These are phyloP conservation scores for Podospora didyma DNA, from an alignment of 495 filamentous ascomycete species.

Conservation along the genomic window DNA sequence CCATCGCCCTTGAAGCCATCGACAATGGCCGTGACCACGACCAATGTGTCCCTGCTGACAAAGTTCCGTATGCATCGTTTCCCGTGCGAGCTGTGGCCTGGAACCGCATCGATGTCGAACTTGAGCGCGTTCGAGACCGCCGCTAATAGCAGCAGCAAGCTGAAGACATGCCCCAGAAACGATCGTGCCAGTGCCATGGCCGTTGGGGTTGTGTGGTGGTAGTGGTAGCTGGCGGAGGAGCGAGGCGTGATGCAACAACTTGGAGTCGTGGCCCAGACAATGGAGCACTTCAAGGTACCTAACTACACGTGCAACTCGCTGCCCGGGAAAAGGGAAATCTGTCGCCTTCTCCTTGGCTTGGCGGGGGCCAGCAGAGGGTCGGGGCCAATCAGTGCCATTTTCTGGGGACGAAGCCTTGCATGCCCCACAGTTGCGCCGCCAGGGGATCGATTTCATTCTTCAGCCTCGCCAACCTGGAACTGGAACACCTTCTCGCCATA, in stretches of 20 bases:
- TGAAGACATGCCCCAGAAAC: conserved; percentile 43
- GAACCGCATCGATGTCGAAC: conserved; percentile 81
- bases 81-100: conserved; percentile 51
- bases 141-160: conserved; percentile 53
- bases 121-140: conserved; percentile 68
- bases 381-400: conserved; percentile 16
- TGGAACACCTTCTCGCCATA: conserved; percentile 3
- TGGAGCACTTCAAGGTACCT: too few relatives aligned
- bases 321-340: conserved; percentile 18
- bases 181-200: conserved; percentile 33
- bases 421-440: conserved; percentile 2
- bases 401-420: conserved; percentile 1
- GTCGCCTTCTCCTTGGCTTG: conserved; percentile 27
- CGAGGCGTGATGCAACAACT: background rate
- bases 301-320: background rate
- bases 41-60: conserved; percentile 84
- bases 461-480: conserved; percentile 25
- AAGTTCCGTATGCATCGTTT: conserved; percentile 96
- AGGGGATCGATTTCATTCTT: conserved; percentile 9
- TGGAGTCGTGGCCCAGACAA: conserved; percentile 1
- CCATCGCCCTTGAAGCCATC: conserved; percentile 85
- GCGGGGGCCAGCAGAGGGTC: conserved; percentile 3
- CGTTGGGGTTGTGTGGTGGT: conserved; percentile 3
- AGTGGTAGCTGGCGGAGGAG: background rate
- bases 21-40: conserved; percentile 95